Percentiles rank a stretch among this genome's conserved stretches.
Evolutionary conservation across 768 basidiomycete species (phyloP).

Genomic region (Collybiopsis luxurians): DNA sequence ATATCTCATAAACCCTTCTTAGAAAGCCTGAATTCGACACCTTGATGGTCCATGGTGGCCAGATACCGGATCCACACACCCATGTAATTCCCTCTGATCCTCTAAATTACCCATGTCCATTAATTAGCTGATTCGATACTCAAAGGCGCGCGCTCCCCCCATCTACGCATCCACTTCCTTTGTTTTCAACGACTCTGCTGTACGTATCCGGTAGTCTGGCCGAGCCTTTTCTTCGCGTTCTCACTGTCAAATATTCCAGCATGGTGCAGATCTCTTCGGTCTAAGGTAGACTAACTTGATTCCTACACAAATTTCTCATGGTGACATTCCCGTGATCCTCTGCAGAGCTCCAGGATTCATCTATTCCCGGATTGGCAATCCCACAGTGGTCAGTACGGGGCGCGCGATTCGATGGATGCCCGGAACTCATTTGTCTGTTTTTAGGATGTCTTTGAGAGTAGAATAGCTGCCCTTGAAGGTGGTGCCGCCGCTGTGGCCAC

Average conservation of each 20-base stretch:
- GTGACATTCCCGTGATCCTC: not conserved
- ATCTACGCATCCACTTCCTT: conserved; percentile 76
- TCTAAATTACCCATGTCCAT: not conserved
- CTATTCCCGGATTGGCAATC: conserved; percentile 69
- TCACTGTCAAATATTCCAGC: conserved; percentile 31
- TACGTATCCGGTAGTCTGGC: conserved; percentile 26
- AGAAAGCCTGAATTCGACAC: conserved; percentile 77
- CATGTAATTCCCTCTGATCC: conserved; percentile 25
- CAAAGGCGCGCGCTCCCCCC: conserved; percentile 63
- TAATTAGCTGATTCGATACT: not conserved
- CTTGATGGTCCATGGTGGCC: conserved; percentile 77
- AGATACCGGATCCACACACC: conserved; percentile 58
- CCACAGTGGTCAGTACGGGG: conserved; percentile 44
- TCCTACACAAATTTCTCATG: not conserved
- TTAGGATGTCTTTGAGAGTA: conserved; percentile 53
- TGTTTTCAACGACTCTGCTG: conserved; percentile 68
- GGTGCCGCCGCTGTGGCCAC: conserved; percentile 50
- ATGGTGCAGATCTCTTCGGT: conserved; percentile 71
- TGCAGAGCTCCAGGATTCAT: conserved; percentile 53
- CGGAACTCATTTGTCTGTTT: not conserved
- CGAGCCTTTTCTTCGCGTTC: not conserved
- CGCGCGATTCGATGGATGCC: not conserved
- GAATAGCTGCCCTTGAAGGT: conserved; percentile 54
- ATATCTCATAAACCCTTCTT: not conserved
- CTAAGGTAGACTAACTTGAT: conserved; percentile 37